Evolutionary conservation across 2,329 filamentous ascomycete species (phyloP).

Genomic region (Allantophomopsis cytisporea): DNA sequence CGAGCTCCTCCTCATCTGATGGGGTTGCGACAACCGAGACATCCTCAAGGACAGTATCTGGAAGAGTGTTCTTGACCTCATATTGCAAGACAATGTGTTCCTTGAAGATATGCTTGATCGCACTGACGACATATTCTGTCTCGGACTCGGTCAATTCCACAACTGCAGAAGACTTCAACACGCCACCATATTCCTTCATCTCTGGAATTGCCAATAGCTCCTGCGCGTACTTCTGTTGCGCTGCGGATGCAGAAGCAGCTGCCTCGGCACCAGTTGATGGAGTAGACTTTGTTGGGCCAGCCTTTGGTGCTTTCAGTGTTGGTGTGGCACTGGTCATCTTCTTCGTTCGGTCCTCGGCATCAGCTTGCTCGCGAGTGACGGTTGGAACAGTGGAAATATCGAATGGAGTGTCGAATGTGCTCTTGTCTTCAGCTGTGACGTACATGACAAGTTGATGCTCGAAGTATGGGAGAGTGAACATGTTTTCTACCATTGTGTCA

Average conservation of each 20-base stretch:
- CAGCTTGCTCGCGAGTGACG: conserved; percentile 88
- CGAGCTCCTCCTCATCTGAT: conserved; percentile 66
- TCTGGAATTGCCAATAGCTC: conserved; percentile 83
- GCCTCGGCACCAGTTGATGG: conserved; percentile 57
- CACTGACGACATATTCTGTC: conserved; percentile 89
- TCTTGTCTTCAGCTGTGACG: conserved; percentile 82
- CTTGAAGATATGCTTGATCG: conserved; percentile 97
- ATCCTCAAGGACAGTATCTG: conserved; percentile 80
- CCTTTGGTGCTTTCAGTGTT: conserved; percentile 83
- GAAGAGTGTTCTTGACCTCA: conserved; percentile 93
- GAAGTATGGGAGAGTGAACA: conserved; percentile 88
- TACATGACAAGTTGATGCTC: conserved; percentile 98
- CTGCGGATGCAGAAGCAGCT: conserved; percentile 62
- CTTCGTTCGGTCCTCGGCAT: conserved; percentile 92
- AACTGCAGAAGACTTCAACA: conserved; percentile 80
- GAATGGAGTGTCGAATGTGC: conserved; percentile 74
- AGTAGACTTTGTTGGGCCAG: conserved; percentile 61
- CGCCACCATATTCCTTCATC: conserved; percentile 74
- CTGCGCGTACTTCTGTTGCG: conserved; percentile 78
- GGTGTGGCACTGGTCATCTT: conserved; percentile 89
- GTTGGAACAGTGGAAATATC: conserved; percentile 84
- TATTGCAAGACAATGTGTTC: conserved; percentile 93
- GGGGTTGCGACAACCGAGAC: conserved; percentile 74
- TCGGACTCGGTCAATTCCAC: conserved; percentile 93
- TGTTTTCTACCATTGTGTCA: conserved; percentile 52